Base-by-base conservation (phyloP, 2,329 filamentous ascomycete species). In the Byssoonygena ceratinophila region DNA sequence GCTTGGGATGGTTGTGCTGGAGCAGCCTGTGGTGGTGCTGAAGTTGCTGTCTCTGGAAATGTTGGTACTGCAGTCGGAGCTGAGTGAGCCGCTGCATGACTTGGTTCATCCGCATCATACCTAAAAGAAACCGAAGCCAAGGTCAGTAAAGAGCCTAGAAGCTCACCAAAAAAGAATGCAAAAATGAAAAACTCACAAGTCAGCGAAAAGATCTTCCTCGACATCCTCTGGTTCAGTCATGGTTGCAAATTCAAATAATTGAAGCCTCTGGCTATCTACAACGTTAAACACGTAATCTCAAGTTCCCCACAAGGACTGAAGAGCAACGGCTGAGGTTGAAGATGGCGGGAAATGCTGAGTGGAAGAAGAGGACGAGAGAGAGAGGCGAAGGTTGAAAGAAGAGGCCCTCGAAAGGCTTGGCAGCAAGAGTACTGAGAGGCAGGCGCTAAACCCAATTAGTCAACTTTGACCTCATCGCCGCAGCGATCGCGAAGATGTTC, bases 181-280 rank as follows among this genome's bases (percentile, higher is more conserved):
- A 16, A 12, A 22, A 22, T 29, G n/a, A 36, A 4, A 25, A 53
- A 78, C 87, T 73, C 76, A 95, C 89, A 95, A 80, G 73, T 95
- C 90, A 63, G 89, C 89, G 71, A 95, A 95, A 71, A 95, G 85
- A 77, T 95, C 89, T 65, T 95, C 90, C 61, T 95, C 89, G 60
- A 88, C 83, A 60, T 87, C 86, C 64, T 90, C 86, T 50, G 79
- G 75, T 64, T 92, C 87, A 45, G 86, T 81, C 87, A 91, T 92
- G 62, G 46, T 76, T 68, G 55, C 54, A 51, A n/a, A 45, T 16
- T 9, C 41, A 16, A 14, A 47, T 18, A 18, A 3, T 3, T 5
- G 20, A 18, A 36, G 36, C 6, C 1, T 31, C 14, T 41, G 11
- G 31, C 14, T 20, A 34, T 9, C 25, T 41, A 22, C 2, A 32